These are phyloP conservation scores for Cutaneotrichosporon cavernicola DNA, from an alignment of 1,284 basidiomycete species.

Conservation along the genomic window DNA sequence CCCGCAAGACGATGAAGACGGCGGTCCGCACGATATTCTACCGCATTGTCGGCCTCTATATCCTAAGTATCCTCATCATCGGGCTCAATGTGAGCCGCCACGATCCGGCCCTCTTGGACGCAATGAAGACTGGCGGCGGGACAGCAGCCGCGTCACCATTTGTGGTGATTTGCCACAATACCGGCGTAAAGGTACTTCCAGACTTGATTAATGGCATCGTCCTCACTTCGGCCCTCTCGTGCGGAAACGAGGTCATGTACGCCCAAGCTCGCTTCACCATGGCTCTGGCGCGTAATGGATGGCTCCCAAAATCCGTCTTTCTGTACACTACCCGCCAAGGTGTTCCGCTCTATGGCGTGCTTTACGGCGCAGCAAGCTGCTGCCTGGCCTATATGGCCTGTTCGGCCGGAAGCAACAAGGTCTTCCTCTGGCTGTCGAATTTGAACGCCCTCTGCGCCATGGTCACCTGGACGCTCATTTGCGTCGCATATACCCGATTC, in stretches of 20 bases:
- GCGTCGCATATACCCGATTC: slow-evolving; percentile 72
- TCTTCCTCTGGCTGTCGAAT: slow-evolving; percentile 72
- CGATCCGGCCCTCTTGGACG: slow-evolving; percentile 52
- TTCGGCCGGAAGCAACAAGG: slow-evolving; percentile 60
- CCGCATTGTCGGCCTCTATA: slow-evolving; percentile 67
- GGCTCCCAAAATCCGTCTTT: slow-evolving; percentile 66
- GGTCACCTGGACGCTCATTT: slow-evolving; percentile 80
- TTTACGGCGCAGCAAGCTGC: slow-evolving; percentile 66
- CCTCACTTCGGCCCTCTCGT: slow-evolving; percentile 57
- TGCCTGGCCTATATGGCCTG: slow-evolving; percentile 59
- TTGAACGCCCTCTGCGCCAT: slow-evolving; percentile 56
- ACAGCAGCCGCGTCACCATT: slow-evolving; percentile 74
- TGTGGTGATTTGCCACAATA: slow-evolving; percentile 65
- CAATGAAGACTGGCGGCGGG: slow-evolving; percentile 59
- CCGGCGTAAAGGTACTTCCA: slow-evolving; percentile 71
- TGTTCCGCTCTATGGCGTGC: slow-evolving; percentile 62
- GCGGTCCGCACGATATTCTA: slow-evolving; percentile 70
- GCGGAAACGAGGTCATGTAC: slow-evolving; percentile 58
- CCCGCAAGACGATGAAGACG: slow-evolving; percentile 67
- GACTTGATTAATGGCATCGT: slow-evolving; percentile 67
- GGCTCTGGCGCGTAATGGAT: slow-evolving; percentile 59
- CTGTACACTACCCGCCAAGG: slow-evolving; percentile 62
- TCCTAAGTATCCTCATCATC: slow-evolving; percentile 19
- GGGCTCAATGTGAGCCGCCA: slow-evolving; percentile 48
- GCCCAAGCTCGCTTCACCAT: slow-evolving; percentile 56